Percentiles rank a stretch among this genome's conserved stretches.
These are phyloP conservation scores for Tolypocladium pustulatum DNA, from an alignment of 2,329 filamentous ascomycete genomes.

Conservation along the genomic window DNA sequence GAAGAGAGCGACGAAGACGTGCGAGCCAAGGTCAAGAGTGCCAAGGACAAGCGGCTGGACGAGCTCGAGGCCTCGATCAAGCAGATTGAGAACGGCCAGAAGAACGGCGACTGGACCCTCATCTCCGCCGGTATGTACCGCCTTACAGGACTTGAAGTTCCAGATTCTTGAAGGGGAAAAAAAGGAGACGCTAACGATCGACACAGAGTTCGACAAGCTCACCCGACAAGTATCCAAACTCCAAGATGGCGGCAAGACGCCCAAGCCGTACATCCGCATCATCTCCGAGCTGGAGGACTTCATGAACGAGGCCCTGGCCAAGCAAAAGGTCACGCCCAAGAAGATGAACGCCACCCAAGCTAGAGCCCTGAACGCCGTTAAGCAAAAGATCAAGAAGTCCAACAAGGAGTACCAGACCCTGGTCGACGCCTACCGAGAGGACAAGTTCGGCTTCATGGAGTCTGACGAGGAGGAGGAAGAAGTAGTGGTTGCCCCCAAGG, in stretches of 20 bases:
- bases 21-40: constrained; percentile 83
- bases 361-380: constrained; percentile 89
- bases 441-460: constrained; percentile 82
- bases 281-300: constrained; percentile 89
- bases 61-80: constrained; percentile 86
- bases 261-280: constrained; percentile 87
- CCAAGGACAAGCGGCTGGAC: constrained; percentile 93
- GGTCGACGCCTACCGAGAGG: constrained; percentile 75
- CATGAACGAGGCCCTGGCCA: constrained; percentile 86
- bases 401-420: constrained; percentile 88
- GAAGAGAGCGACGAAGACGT: constrained; percentile 82
- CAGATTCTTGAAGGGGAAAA: too few species aligned
- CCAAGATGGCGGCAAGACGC: constrained; percentile 63
- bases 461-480: constrained; percentile 67
- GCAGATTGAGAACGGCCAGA: constrained; percentile 90
- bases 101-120: constrained; percentile 95
- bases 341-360: constrained; percentile 98
- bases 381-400: constrained; percentile 98
- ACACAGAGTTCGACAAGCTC: constrained; percentile 82
- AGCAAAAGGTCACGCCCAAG: constrained; percentile 92
- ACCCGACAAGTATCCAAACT: constrained; percentile 79
- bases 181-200: constrained; percentile 2
- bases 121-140: constrained; percentile 69
- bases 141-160: not conserved
- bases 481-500: constrained; percentile 38